Conservation (phyloP, 2,329 filamentous ascomycete genomes). For the Chrysoporthe puriensis region DNA sequence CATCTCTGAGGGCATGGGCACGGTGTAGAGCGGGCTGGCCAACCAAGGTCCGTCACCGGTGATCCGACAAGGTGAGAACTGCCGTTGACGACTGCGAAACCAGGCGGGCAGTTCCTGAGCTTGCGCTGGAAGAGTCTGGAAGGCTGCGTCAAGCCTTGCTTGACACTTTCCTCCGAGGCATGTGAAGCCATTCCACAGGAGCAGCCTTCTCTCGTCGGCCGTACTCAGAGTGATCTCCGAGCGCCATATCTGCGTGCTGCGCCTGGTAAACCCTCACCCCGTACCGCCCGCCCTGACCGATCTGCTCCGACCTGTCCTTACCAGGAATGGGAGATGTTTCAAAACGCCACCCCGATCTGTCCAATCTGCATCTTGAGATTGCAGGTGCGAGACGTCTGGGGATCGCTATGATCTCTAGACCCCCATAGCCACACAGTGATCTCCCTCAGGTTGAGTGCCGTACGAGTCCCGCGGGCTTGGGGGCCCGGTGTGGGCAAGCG, state of each 20-base stretch:
- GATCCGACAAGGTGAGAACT: background rate
- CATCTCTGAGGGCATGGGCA: background rate
- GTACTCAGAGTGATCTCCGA: too few species aligned
- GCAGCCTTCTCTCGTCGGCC: too few species aligned
- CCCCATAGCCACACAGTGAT: background rate
- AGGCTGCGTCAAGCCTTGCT: too few species aligned
- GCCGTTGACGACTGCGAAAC: background rate
- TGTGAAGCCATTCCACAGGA: background rate
- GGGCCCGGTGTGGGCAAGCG: background rate
- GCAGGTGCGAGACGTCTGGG: background rate
- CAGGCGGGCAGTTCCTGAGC: too few species aligned
- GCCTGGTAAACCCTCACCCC: background rate
- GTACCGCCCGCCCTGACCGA: background rate
- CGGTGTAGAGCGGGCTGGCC: background rate
- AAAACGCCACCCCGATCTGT: background rate
- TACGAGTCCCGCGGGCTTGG: background rate
- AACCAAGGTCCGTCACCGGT: background rate
- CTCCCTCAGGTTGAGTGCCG: constrained; percentile 4
- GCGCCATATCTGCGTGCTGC: too few species aligned
- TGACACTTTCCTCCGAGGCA: background rate
- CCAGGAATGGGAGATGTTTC: background rate
- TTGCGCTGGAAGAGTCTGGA: too few species aligned
- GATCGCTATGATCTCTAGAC: background rate
- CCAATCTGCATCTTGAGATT: background rate
- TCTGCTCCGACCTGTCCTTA: background rate